Conservation (phyloP, 2,329 filamentous ascomycete genomes). For the Verticillium isaacii region DNA sequence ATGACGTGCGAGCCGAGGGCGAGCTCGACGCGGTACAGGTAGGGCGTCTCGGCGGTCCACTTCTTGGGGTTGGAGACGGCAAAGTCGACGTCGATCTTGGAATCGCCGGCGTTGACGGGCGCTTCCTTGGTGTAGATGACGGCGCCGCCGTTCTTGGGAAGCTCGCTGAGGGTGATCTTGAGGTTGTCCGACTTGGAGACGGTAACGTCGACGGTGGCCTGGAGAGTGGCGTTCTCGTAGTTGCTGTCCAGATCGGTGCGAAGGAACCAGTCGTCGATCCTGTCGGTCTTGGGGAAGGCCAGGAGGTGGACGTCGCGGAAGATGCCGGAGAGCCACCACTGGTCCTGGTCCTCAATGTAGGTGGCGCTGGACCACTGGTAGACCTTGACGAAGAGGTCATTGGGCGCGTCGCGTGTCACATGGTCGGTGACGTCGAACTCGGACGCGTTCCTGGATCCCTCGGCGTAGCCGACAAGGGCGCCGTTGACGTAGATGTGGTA, state of each 20-base stretch:
- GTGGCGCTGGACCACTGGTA: constrained; percentile 67
- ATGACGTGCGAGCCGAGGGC: constrained; percentile 35
- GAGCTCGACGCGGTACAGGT: constrained; percentile 52
- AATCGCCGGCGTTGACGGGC: constrained; percentile 18
- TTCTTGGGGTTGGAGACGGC: constrained; percentile 50
- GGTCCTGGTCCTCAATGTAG: constrained; percentile 67
- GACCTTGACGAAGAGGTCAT: constrained; percentile 58
- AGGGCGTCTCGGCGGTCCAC: constrained; percentile 65
- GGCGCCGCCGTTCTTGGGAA: constrained; percentile 26
- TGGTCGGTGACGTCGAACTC: constrained; percentile 62
- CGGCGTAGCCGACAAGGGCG: constrained; percentile 58
- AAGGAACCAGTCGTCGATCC: constrained; percentile 56
- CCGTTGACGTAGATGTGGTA: constrained; percentile 69
- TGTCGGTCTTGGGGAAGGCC: constrained; percentile 42
- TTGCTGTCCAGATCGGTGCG: constrained; percentile 45
- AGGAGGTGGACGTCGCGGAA: constrained; percentile 63
- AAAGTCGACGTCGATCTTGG: constrained; percentile 35
- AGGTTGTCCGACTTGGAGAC: constrained; percentile 28
- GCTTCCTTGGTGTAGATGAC: constrained; percentile 19
- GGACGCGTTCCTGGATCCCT: constrained; percentile 62
- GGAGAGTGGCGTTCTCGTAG: constrained; percentile 46
- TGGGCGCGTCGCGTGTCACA: constrained; percentile 34
- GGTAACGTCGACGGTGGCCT: constrained; percentile 40
- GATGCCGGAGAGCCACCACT: constrained; percentile 65
- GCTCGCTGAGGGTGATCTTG: constrained; percentile 37